Base-by-base conservation (phyloP, 2,329 filamentous ascomycete species). In the Tolypocladium pustulatum region DNA sequence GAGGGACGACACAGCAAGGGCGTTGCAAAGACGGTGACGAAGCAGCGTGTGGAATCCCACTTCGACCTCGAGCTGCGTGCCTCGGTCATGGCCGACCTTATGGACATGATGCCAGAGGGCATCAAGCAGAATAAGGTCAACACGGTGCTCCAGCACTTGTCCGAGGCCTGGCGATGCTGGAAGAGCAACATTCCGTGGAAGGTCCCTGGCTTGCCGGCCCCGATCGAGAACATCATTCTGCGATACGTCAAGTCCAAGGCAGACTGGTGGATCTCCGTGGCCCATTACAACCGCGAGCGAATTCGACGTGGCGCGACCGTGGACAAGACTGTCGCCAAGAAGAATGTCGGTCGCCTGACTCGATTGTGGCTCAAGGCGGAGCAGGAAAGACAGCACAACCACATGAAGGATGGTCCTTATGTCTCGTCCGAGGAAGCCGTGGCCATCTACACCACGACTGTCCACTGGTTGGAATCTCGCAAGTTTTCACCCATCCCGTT, bases 121-220 rank as follows among this genome's bases (percentile, higher is more conserved):
- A 97, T 99, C 77, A 97, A 97, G 74, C 94, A 99, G 72, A 99
- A 94, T 78, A 99, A 99, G 77, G 91, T 99, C 73, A 96, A 99
- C 73, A 96, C 92, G 1, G 93, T 99, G 52, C 78, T 99, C 57
- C 94, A 97, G 69, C 95, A 99, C 81, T 77, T 99, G 49, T 97
- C 93, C 0, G 94, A 99, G 77, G 94, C 94, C 17, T 99, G 94
- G 94, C 85, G 94, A 76, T 99, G 94, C 78, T 99, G 94, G 94
- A 99, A 99, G 86, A 97, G 92, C 76, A 99, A 99, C 69, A 99
- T 99, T 65, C 94, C 94, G 0, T 99, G 94, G 94, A 99, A 99
- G 78, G 94, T 99, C 3, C 94, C 94, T 56, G 95, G 94, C 41
- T 76, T 99, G 61, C 94, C 94, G 46, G 95, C 95, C 17, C 93